phyloP scores from a whole-genome alignment of 192 early-diverging fungal species.

The Coemansia sp. region DNA sequence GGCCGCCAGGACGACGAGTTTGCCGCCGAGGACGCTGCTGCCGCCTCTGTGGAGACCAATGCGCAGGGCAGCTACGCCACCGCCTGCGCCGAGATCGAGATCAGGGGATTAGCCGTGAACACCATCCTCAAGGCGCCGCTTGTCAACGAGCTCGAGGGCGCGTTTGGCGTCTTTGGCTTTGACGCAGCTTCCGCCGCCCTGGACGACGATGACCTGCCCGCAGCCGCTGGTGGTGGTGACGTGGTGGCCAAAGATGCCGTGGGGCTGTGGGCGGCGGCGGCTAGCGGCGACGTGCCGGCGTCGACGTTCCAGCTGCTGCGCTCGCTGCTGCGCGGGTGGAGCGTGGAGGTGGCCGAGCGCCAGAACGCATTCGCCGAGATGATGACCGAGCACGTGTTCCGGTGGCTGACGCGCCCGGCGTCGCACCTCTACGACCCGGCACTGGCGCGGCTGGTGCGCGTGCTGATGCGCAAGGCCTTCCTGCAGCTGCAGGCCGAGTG shows the following conservation, averaged over 20 bases:
- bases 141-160: constrained; percentile 80
- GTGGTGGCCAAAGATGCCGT: no score
- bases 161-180: constrained; percentile 48
- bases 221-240: no score
- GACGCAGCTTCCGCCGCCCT: constrained; percentile 8
- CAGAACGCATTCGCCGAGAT: constrained; percentile 67
- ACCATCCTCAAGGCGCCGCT: constrained; percentile 74
- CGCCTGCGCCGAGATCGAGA: constrained; percentile 83
- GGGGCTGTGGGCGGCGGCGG: background rate
- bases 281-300: constrained; percentile 34
- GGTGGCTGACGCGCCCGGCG: constrained; percentile 80
- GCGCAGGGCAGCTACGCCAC: constrained; percentile 71
- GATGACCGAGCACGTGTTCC: constrained; percentile 82
- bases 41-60: constrained; percentile 65
- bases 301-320: constrained; percentile 72
- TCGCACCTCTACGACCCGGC: constrained; percentile 85
- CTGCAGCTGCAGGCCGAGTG: constrained; percentile 81
- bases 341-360: constrained; percentile 63
- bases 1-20: constrained; percentile 62
- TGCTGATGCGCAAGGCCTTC: constrained; percentile 89
- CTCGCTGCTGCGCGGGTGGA: constrained; percentile 78
- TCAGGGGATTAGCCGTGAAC: constrained; percentile 80
- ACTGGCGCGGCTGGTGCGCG: constrained; percentile 73
- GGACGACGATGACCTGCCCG: constrained; percentile 8
- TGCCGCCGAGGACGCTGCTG: background rate